phyloP scores from a whole-genome alignment of 1,284 basidiomycete genomes.

The Ustilago curta region DNA sequence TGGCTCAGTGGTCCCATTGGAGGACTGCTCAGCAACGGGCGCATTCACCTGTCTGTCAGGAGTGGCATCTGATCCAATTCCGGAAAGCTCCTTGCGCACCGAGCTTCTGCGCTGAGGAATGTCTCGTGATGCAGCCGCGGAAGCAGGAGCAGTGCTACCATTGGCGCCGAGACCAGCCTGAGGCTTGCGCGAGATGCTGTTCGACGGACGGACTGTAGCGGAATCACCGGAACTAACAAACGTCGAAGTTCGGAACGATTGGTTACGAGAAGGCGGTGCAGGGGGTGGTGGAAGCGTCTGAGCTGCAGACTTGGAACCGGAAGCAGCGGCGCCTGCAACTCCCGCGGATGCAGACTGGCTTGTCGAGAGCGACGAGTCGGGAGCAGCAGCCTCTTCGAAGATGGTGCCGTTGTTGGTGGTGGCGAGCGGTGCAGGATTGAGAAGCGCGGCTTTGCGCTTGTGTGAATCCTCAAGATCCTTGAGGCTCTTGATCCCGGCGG shows the following conservation, averaged over 20 bases:
- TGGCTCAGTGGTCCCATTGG: background rate
- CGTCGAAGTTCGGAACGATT: constrained; percentile 45
- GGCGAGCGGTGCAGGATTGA: constrained; percentile 22
- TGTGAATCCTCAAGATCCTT: constrained; percentile 59
- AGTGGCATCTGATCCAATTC: background rate
- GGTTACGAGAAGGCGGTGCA: constrained; percentile 41
- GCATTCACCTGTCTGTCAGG: background rate
- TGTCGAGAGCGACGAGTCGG: constrained; percentile 11
- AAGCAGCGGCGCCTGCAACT: background rate
- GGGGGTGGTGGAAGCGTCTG: constrained; percentile 28
- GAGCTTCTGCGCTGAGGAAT: constrained; percentile 48
- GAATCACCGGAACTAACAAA: constrained; percentile 30
- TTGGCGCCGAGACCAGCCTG: constrained; percentile 14
- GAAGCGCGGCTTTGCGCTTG: constrained; percentile 53
- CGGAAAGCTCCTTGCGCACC: constrained; percentile 27
- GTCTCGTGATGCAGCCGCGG: constrained; percentile 21
- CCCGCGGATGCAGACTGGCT: background rate
- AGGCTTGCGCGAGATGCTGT: constrained; percentile 36
- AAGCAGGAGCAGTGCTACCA: background rate
- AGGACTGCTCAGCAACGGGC: background rate
- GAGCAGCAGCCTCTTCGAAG: constrained; percentile 46
- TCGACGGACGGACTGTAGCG: constrained; percentile 12
- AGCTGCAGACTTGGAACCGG: constrained; percentile 5
- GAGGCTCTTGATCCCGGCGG: constrained; percentile 49
- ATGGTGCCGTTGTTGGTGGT: constrained; percentile 34